Conservation (phyloP, 306 rosid species). For the Oemleria cerasiformis region DNA sequence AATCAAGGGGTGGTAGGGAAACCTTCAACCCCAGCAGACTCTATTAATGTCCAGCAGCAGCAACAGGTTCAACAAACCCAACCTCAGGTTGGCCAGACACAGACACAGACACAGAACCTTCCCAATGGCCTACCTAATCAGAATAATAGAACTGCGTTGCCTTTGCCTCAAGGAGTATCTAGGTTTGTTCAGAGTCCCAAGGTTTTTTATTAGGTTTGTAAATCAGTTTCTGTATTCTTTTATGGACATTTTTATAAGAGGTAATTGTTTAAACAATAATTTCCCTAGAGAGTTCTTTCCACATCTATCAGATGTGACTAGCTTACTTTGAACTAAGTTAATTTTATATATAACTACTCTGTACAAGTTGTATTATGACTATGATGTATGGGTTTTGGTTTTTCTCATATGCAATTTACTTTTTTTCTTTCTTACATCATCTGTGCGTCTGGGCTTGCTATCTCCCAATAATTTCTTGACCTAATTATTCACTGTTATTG, state of each 20-base stretch:
- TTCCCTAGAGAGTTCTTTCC: conserved; percentile 20
- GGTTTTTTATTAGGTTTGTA: conserved; percentile 54
- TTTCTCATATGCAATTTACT: background rate
- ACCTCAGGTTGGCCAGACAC: conserved; percentile 62
- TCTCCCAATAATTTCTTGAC: background rate
- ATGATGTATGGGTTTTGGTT: conserved; percentile 21
- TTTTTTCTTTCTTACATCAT: background rate
- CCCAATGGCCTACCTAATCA: conserved; percentile 78
- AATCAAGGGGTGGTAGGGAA: conserved; percentile 66
- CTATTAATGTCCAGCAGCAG: conserved; percentile 76
- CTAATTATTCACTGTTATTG: conserved; percentile 3
- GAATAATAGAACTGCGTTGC: conserved; percentile 55
- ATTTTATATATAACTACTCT: conserved; percentile 21
- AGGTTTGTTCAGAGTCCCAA: conserved; percentile 93
- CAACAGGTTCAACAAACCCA: conserved; percentile 77
- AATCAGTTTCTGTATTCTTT: conserved; percentile 38
- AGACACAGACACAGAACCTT: conserved; percentile 47
- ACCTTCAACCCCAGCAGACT: conserved; percentile 56
- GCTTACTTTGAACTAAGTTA: conserved; percentile 25
- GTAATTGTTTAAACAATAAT: conserved; percentile 31
- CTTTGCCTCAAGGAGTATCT: conserved; percentile 97
- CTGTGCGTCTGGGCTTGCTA: background rate
- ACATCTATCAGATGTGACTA: conserved; percentile 34
- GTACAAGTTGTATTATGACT: conserved; percentile 25
- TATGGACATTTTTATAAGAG: conserved; percentile 27